Evolutionary conservation across 1,284 basidiomycete species (phyloP).

Genomic region (Dichomitus squalens): DNA sequence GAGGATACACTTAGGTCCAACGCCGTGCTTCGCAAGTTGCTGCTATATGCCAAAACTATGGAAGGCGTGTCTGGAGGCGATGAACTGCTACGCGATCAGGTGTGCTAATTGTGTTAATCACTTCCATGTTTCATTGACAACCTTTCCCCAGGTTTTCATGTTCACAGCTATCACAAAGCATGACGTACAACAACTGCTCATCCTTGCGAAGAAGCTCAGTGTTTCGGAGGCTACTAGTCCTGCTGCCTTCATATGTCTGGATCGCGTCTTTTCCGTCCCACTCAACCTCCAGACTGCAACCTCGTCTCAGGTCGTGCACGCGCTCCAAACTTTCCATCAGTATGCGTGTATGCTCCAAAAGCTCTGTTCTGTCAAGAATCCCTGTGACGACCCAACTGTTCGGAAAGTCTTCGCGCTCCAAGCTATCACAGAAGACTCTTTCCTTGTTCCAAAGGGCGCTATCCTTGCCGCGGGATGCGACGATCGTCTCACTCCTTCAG

Average conservation of each 20-base stretch:
- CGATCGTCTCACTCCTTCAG: conserved; percentile 1
- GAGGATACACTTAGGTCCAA: conserved; percentile 9
- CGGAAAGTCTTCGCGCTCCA: conserved; percentile 44
- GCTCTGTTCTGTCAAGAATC: conserved; percentile 31
- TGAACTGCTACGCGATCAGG: conserved; percentile 17
- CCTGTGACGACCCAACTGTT: conserved; percentile 27
- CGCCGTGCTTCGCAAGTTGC: conserved; percentile 13
- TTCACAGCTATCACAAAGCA: conserved; percentile 40
- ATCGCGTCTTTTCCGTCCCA: conserved; percentile 38
- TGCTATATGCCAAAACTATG: conserved; percentile 11
- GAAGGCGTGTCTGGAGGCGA: neutral
- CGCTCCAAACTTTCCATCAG: conserved; percentile 37
- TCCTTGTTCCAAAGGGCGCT: conserved; percentile 29
- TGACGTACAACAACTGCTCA: conserved; percentile 30
- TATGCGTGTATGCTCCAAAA: conserved; percentile 40
- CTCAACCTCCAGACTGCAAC: conserved; percentile 25
- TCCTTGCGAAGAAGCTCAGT: conserved; percentile 34
- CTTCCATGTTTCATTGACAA: neutral
- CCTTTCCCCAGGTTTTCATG: conserved; percentile 35
- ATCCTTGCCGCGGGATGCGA: conserved; percentile 18
- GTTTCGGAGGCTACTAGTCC: conserved; percentile 27
- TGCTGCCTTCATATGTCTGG: conserved; percentile 45
- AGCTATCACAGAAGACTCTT: conserved; percentile 30
- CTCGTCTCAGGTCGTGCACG: conserved; percentile 27
- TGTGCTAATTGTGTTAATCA: neutral